phyloP scores from a whole-genome alignment of 2,329 filamentous ascomycete species.

The Fonsecaea monophora region DNA sequence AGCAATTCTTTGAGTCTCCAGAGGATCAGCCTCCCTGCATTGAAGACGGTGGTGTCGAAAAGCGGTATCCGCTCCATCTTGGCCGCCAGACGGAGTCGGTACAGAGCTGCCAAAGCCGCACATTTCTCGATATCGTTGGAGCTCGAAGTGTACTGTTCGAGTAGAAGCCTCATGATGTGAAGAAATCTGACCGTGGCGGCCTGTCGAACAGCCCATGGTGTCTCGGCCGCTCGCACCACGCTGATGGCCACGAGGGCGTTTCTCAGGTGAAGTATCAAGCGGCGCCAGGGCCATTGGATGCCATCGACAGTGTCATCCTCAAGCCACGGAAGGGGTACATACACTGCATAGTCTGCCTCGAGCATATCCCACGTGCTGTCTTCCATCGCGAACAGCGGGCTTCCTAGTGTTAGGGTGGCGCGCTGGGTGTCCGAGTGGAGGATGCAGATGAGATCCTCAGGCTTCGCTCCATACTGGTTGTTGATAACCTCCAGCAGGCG shows the following conservation, averaged over 20 bases:
- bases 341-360: conserved; percentile 8
- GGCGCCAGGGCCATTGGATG: background rate
- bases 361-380: conserved; percentile 10
- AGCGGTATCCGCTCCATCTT: conserved; percentile 21
- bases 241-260: conserved; percentile 14
- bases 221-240: conserved; percentile 3
- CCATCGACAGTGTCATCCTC: background rate
- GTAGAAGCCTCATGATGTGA: conserved; percentile 11
- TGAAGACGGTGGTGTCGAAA: conserved; percentile 4
- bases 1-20: conserved; percentile 13
- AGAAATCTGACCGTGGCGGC: conserved; percentile 20
- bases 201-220: background rate
- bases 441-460: conserved; percentile 18
- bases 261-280: conserved; percentile 10
- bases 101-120: conserved; percentile 16
- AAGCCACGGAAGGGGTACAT: background rate
- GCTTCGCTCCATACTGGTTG: conserved; percentile 9
- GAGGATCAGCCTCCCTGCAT: conserved; percentile 17
- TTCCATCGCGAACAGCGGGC: conserved; percentile 14
- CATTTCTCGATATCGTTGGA: conserved; percentile 18
- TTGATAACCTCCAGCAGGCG: conserved; percentile 16
- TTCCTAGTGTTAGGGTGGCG: conserved; percentile 11
- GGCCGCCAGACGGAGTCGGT: conserved; percentile 16
- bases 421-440: conserved; percentile 24
- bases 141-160: conserved; percentile 16